These are phyloP conservation scores for Pterocarpus macrocarpus DNA, from an alignment of 306 rosid genomes.

Conservation along the genomic window DNA sequence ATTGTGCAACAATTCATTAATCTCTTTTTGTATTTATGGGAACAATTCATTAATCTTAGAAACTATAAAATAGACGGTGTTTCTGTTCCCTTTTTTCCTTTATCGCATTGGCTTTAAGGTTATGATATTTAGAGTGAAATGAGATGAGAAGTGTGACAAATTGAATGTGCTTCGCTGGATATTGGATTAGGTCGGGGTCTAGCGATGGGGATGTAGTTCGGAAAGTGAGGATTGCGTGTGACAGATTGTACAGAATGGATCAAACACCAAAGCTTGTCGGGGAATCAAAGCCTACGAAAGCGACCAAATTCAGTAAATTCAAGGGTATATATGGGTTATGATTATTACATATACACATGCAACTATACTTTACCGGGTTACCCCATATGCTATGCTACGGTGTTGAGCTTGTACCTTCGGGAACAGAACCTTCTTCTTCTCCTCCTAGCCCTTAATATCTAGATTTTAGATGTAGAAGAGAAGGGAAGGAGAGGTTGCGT, in stretches of 20 bases:
- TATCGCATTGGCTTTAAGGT: not conserved
- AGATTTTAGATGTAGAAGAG: slow-evolving; percentile 7
- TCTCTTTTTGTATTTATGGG: too few relatives aligned
- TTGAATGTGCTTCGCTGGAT: slow-evolving; percentile 47
- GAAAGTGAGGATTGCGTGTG: slow-evolving; percentile 51
- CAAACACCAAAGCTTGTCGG: slow-evolving; percentile 58
- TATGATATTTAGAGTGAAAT: not conserved
- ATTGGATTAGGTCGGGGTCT: slow-evolving; percentile 40
- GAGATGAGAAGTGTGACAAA: not conserved
- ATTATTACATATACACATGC: not conserved
- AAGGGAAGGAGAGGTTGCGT: slow-evolving; percentile 4
- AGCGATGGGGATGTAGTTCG: slow-evolving; percentile 34
- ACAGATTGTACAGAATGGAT: slow-evolving; percentile 62
- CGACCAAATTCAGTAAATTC: slow-evolving; percentile 38
- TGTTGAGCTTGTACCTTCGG: slow-evolving; percentile 38
- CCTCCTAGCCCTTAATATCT: slow-evolving; percentile 1
- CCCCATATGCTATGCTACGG: not conserved
- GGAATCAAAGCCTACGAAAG: slow-evolving; percentile 58
- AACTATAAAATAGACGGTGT: not conserved
- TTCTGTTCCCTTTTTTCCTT: not conserved
- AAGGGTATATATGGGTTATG: slow-evolving; percentile 20
- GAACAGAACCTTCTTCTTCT: slow-evolving; percentile 46
- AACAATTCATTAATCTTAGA: not conserved
- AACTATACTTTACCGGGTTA: not conserved
- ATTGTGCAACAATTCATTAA: not conserved